A percentile compares a stretch with the other conserved stretches of the same genome.
Conservation (phyloP, 1,284 basidiomycete species). For the Fomitopsis pinicola region DNA sequence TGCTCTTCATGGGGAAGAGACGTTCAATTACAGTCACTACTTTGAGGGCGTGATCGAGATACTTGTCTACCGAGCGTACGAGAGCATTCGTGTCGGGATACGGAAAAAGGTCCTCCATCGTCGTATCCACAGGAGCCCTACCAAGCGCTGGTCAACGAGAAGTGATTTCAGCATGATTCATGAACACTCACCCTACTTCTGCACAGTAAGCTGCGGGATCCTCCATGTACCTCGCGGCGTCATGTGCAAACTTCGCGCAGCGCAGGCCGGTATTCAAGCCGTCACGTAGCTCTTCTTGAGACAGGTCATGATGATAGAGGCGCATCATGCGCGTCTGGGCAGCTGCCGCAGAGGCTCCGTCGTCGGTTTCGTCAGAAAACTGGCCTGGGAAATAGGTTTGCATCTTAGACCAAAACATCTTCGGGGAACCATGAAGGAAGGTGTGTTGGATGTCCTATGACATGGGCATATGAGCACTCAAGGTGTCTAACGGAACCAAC, state of each 20-base stretch:
- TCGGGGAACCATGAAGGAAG: conserved; percentile 1
- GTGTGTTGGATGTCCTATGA: conserved; percentile 13
- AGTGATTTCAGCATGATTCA: background rate
- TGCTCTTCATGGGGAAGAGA: background rate
- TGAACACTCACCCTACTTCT: conserved; percentile 8
- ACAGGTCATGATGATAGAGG: conserved; percentile 12
- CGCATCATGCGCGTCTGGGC: background rate
- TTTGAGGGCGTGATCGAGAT: background rate
- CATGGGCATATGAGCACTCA: background rate
- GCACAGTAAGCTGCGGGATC: conserved; percentile 9
- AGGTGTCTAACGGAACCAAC: background rate
- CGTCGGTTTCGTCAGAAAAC: conserved; percentile 5
- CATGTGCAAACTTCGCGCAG: conserved; percentile 11
- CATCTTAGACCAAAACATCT: conserved; percentile 3
- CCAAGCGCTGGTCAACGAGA: background rate
- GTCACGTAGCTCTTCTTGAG: conserved; percentile 3
- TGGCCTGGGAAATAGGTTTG: conserved; percentile 17
- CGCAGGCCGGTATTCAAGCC: background rate
- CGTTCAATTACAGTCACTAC: background rate
- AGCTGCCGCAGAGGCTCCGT: background rate
- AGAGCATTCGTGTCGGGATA: background rate
- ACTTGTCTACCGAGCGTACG: background rate
- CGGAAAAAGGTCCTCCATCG: conserved; percentile 7
- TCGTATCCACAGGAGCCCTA: background rate
- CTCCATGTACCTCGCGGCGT: conserved; percentile 8